Conservation (phyloP, 2,329 filamentous ascomycete species). For the Exophiala sp. region DNA sequence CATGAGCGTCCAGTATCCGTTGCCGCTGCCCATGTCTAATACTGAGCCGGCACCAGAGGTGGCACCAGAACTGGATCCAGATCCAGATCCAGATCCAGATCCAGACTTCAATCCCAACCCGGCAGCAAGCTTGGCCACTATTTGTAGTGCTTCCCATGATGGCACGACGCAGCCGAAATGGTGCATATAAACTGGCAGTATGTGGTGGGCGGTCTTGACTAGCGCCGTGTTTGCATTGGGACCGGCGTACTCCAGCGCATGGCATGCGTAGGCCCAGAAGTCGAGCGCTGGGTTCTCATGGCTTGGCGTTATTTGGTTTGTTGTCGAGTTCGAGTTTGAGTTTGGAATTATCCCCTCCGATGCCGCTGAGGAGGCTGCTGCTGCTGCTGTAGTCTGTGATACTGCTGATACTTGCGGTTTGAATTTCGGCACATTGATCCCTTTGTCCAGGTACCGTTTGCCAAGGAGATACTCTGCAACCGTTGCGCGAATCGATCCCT, state of each 20-base stretch:
- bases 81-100: conserved; percentile 16
- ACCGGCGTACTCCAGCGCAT: conserved; percentile 60
- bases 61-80: not conserved
- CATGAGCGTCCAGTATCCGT: conserved; percentile 71
- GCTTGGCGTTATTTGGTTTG: conserved; percentile 40
- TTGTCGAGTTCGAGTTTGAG: not conserved
- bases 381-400: not conserved
- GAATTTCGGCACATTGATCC: conserved; percentile 34
- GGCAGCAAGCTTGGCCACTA: conserved; percentile 53
- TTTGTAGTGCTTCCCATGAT: conserved; percentile 58
- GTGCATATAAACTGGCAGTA: conserved; percentile 68
- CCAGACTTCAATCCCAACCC: conserved; percentile 20
- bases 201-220: conserved; percentile 57
- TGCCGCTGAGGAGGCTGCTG: too few relatives aligned
- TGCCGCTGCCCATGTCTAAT: conserved; percentile 63
- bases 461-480: conserved; percentile 53
- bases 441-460: conserved; percentile 45
- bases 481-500: conserved; percentile 54
- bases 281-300: conserved; percentile 61
- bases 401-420: conserved; percentile 35
- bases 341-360: too few relatives aligned
- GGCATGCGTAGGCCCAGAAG: conserved; percentile 61
- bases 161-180: conserved; percentile 71
- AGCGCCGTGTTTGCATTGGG: conserved; percentile 48
- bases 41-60: conserved; percentile 39